Conservation (phyloP, 306 rosid species). For the Alnus glutinosa region DNA sequence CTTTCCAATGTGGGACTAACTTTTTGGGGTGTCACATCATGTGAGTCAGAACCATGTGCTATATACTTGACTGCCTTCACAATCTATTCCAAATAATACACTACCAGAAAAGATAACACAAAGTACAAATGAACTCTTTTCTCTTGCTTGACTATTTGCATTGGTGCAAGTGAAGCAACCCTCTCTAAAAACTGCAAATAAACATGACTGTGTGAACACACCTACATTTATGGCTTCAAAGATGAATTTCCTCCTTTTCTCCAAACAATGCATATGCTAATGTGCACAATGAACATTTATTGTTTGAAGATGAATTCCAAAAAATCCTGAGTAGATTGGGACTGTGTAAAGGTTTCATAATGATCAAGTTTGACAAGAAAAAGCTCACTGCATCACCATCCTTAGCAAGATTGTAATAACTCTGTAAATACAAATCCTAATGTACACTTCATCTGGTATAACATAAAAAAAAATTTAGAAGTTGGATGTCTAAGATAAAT, state of each 20-base stretch:
- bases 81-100: not conserved
- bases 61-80: not conserved
- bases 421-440: not conserved
- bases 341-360: not conserved
- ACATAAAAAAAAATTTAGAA: not conserved
- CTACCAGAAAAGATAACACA: not conserved
- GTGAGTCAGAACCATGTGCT: not conserved
- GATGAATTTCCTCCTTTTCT: not conserved
- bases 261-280: not conserved
- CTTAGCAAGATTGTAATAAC: not conserved
- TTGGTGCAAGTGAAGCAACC: conserved; percentile 4
- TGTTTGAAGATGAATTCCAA: not conserved
- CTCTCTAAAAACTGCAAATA: not conserved
- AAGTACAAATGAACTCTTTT: not conserved
- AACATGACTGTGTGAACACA: not conserved
- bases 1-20: too few species aligned
- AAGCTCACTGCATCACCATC: not conserved
- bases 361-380: not conserved
- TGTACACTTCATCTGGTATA: too few species aligned
- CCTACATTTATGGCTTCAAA: not conserved
- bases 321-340: not conserved
- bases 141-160: not conserved
- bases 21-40: not conserved
- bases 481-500: not conserved
- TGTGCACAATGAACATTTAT: not conserved